Conservation (phyloP, 768 basidiomycete species). For the Boletales sp. region DNA sequence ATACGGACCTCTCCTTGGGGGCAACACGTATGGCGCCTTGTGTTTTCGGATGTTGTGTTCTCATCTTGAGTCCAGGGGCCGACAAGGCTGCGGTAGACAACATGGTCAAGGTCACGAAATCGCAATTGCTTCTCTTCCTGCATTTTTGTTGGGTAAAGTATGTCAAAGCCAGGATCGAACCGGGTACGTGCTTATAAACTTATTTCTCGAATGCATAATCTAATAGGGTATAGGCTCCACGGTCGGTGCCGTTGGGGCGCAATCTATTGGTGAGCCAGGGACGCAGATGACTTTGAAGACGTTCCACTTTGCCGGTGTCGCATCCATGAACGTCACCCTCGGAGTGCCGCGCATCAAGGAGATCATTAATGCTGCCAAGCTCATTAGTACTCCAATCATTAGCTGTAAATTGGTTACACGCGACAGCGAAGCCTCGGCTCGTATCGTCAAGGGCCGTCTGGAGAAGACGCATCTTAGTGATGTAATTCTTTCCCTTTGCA, state of each 20-base stretch:
- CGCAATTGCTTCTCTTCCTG: slow-evolving; percentile 76
- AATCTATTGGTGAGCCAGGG: slow-evolving; percentile 98
- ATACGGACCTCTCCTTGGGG: slow-evolving; percentile 73
- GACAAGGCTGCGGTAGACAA: slow-evolving; percentile 83
- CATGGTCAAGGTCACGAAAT: slow-evolving; percentile 81
- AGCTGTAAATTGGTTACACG: slow-evolving; percentile 88
- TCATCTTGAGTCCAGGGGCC: slow-evolving; percentile 41
- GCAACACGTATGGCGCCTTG: slow-evolving; percentile 54
- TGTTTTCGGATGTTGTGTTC: neutral
- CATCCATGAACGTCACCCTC: slow-evolving; percentile 98
- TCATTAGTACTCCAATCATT: slow-evolving; percentile 97
- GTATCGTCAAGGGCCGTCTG: slow-evolving; percentile 94
- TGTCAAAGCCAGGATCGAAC: slow-evolving; percentile 94
- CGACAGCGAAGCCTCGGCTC: slow-evolving; percentile 88
- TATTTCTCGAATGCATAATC: neutral
- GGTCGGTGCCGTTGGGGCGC: slow-evolving; percentile 97
- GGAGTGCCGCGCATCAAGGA: slow-evolving; percentile 99
- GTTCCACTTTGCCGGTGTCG: slow-evolving; percentile 99
- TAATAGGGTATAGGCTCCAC: slow-evolving; percentile 67
- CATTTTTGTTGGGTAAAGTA: slow-evolving; percentile 90
- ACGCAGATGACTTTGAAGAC: slow-evolving; percentile 99
- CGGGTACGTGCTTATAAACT: slow-evolving; percentile 46
- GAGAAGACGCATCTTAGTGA: slow-evolving; percentile 95
- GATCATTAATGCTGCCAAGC: slow-evolving; percentile 98
- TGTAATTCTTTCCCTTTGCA: slow-evolving; percentile 41